Conservation (phyloP, 257 asterid species). For the Lycium barbarum region DNA sequence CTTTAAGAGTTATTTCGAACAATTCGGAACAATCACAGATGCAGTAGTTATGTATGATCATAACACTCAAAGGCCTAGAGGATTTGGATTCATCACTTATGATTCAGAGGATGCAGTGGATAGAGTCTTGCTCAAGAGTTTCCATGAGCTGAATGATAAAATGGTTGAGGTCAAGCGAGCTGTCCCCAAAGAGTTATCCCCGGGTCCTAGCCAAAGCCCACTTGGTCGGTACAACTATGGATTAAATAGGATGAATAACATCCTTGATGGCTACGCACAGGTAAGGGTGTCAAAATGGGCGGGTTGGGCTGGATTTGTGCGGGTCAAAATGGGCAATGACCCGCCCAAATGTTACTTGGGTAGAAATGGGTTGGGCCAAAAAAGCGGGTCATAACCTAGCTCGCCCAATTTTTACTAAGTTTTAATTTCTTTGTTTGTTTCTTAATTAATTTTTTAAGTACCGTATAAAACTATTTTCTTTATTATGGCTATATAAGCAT, state of each 20-base stretch:
- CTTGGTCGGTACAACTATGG: constrained; percentile 37
- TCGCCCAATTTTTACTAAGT: too few species aligned
- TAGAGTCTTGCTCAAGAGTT: constrained; percentile 24
- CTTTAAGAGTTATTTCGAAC: constrained; percentile 31
- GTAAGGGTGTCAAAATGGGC: constrained; percentile 7
- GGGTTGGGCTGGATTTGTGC: too few species aligned
- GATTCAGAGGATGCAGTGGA: constrained; percentile 32
- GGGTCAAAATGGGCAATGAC: too few species aligned
- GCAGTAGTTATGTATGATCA: constrained; percentile 42
- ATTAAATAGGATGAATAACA: constrained; percentile 36
- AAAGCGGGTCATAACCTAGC: too few species aligned
- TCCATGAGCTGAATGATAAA: constrained; percentile 29
- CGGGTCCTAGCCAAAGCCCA: constrained; percentile 38
- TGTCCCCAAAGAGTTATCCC: constrained; percentile 40
- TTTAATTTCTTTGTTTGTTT: too few species aligned
- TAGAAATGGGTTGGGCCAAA: too few species aligned
- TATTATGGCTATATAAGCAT: too few species aligned
- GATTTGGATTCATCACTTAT: constrained; percentile 31
- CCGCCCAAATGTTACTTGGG: too few species aligned
- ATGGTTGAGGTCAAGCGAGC: constrained; percentile 37
- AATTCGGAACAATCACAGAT: constrained; percentile 34
- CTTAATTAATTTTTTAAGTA: too few species aligned
- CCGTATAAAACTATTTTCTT: too few species aligned
- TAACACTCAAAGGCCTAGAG: constrained; percentile 49
- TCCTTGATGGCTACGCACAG: constrained; percentile 49